Base-by-base conservation (phyloP, 208 protist species). In the Herpetomonas tarakana region DNA sequence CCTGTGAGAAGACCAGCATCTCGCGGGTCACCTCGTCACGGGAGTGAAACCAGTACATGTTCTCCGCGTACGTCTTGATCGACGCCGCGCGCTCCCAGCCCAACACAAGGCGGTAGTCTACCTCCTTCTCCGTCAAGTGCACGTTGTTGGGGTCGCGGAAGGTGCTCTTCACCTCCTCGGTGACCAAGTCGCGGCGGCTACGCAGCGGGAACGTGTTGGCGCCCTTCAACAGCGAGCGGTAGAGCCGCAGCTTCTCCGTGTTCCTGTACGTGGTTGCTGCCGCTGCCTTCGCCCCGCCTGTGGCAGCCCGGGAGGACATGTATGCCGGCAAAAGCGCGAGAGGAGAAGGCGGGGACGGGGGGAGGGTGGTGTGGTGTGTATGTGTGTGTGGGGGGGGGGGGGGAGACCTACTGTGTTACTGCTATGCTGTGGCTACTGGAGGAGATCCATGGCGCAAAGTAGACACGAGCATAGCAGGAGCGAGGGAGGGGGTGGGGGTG, bases 41-140 rank as follows among this genome's bases (percentile, higher is more conserved):
- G 4, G 83, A 92, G 67, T 92, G 84, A 62, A 94, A 94, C 86
- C 88, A 94, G 72, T 94, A 79, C 88, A 94, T 94, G 68, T 94
- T 94, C 53, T 88, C 62, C 2, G 88, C 85, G 64, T 92, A 94
- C n/a, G 71, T 92, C 11, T 59, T 4, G 47, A 94, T 88, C 41
- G 85, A 68, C 2, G 67, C 76, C 0, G 81, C 80, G 7, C 85
- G 76, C 65, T 94, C 79, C 83, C 85, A 90, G 2, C 88, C 85
- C n/a, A 94, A 72, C 41, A 91, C 30, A 4, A 94, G 73, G 2
- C 78, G 64, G 58, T 91, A 91, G 59, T 94, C 88, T n/a, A 94
- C 58, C 39, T 90, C 76, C 24, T 71, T 59, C 19, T 68, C 70
- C 12, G 81, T 87, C 19, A 94, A 58, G 16, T 38, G 22, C 24